Conservation (phyloP, 2,329 filamentous ascomycete species). For the Ophiostoma sp. region DNA sequence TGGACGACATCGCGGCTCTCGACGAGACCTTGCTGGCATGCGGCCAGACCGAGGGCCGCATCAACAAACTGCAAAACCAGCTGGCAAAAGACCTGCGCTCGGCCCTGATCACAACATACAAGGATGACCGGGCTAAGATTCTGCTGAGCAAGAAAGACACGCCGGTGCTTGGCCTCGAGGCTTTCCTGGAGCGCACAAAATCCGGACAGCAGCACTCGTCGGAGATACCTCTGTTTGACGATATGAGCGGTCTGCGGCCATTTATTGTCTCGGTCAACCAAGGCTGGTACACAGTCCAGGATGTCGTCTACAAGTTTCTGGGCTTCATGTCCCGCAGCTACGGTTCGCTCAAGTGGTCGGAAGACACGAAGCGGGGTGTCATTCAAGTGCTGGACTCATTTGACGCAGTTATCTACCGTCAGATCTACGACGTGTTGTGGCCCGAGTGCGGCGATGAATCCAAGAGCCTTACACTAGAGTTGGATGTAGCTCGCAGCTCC, state of each 20-base stretch:
- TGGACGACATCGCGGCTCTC: conserved; percentile 3
- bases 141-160: conserved; percentile 50
- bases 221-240: conserved; percentile 46
- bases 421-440: conserved; percentile 34
- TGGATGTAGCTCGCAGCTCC: not conserved
- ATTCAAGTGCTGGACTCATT: conserved; percentile 51
- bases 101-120: conserved; percentile 43
- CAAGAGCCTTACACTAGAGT: not conserved
- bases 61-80: conserved; percentile 42
- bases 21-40: conserved; percentile 49
- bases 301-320: conserved; percentile 56
- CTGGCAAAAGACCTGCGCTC: conserved; percentile 47
- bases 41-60: conserved; percentile 44
- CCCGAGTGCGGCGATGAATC: not conserved
- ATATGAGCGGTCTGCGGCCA: conserved; percentile 45
- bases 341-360: conserved; percentile 51
- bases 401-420: conserved; percentile 47
- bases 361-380: conserved; percentile 50
- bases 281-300: conserved; percentile 50
- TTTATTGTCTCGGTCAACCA: conserved; percentile 49
- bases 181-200: conserved; percentile 60
- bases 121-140: conserved; percentile 49
- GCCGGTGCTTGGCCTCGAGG: conserved; percentile 50
- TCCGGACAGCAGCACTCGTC: conserved; percentile 46
- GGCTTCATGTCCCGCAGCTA: conserved; percentile 48